A percentile compares a stretch with the other conserved stretches of the same genome.
Evolutionary conservation across 352 stramenopile genomes (phyloP).

Genomic region (Vaucheria bursata): DNA sequence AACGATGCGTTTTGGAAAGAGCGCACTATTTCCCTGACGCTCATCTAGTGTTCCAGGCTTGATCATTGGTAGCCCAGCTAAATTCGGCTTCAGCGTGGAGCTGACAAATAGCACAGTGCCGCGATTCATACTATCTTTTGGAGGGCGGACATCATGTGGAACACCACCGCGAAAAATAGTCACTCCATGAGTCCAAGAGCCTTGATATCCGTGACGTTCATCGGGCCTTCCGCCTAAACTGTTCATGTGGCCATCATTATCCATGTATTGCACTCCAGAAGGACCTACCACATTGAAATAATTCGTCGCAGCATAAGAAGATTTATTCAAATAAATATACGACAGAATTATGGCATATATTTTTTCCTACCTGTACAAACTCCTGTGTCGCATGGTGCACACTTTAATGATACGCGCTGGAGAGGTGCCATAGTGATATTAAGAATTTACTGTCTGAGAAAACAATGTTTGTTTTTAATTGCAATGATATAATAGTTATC

Average conservation of each 20-base stretch:
- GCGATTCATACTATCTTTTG: slow-evolving; percentile 7
- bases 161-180: slow-evolving; percentile 19
- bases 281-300: neutral
- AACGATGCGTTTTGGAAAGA: neutral
- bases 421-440: neutral
- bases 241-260: slow-evolving; percentile 19
- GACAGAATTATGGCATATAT: no score
- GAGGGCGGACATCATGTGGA: neutral
- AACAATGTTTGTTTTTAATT: no score
- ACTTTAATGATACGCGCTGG: neutral
- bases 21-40: slow-evolving; percentile 5
- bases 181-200: slow-evolving; percentile 31
- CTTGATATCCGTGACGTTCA: slow-evolving; percentile 19
- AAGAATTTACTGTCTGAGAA: no score
- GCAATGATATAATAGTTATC: no score
- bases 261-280: neutral
- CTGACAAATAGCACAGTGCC: slow-evolving; percentile 37
- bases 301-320: no score
- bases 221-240: slow-evolving; percentile 12
- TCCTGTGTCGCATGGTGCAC: neutral
- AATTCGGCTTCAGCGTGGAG: slow-evolving; percentile 23
- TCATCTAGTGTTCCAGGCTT: slow-evolving; percentile 23
- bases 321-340: no score
- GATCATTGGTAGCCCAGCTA: slow-evolving; percentile 8
- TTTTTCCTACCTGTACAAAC: no score